These are phyloP conservation scores for Takakia lepidozioides DNA, from an alignment of 225 moss, liverwort and hornwort species.

Conservation along the genomic window DNA sequence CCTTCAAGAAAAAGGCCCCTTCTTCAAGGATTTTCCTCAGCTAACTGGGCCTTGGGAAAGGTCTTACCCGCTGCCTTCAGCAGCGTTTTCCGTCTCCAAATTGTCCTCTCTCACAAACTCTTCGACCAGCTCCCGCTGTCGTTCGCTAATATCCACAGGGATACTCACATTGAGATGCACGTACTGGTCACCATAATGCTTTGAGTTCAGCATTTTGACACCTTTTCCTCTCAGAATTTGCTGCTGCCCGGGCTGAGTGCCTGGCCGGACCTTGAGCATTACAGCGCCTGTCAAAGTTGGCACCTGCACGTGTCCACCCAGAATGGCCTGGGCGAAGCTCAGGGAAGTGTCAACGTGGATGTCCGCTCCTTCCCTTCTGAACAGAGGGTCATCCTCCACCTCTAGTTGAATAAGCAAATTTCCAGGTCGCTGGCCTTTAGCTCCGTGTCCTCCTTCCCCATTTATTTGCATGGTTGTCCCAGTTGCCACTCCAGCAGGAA, in stretches of 20 bases:
- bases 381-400: constrained; percentile 31
- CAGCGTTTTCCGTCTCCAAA: too few species aligned
- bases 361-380: constrained; percentile 37
- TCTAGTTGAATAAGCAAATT: constrained; percentile 59
- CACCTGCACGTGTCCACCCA: constrained; percentile 37
- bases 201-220: constrained; percentile 32
- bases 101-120: too few species aligned
- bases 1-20: too few species aligned
- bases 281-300: constrained; percentile 36
- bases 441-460: constrained; percentile 68
- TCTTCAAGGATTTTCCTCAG: too few species aligned
- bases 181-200: constrained; percentile 41
- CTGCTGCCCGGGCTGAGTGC: constrained; percentile 36
- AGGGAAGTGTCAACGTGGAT: constrained; percentile 22
- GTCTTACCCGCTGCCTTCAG: too few species aligned
- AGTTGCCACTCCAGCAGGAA: constrained; percentile 87
- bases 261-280: constrained; percentile 29
- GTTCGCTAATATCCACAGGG: constrained; percentile 10
- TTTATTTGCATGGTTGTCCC: constrained; percentile 57
- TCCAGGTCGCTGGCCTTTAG: constrained; percentile 46
- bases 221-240: constrained; percentile 40
- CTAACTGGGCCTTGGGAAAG: too few species aligned
- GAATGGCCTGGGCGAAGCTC: constrained; percentile 23
- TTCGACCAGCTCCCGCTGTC: too few species aligned
- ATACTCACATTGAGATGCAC: constrained; percentile 25